These are phyloP conservation scores for Spergularia bocconei DNA, from an alignment of 148 eudicot species.

Conservation along the genomic window DNA sequence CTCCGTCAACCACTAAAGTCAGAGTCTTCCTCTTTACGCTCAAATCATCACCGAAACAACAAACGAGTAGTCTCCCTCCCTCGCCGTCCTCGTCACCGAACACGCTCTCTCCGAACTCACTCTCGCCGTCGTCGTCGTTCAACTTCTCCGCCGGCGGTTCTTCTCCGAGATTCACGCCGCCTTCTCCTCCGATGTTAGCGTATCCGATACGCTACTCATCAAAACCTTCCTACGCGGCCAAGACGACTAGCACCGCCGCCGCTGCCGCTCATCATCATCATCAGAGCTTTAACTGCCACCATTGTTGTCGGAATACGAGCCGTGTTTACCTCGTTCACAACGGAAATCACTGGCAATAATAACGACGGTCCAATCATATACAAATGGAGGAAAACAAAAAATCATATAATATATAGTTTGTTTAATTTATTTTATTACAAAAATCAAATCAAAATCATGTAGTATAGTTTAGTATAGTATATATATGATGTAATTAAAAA, in stretches of 20 bases:
- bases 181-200: conserved; percentile 11
- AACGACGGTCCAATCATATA: neutral
- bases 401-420: neutral
- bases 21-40: conserved; percentile 56
- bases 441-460: neutral
- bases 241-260: neutral
- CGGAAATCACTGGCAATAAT: conserved; percentile 71
- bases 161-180: conserved; percentile 20
- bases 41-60: conserved; percentile 21
- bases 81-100: conserved; percentile 35
- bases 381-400: conserved; percentile 2
- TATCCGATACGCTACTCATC: conserved; percentile 27
- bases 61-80: conserved; percentile 29
- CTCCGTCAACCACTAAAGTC: conserved; percentile 43
- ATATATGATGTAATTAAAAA: neutral
- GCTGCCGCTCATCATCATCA: conserved; percentile 1
- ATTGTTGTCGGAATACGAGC: conserved; percentile 33
- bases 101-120: conserved; percentile 38
- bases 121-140: conserved; percentile 25
- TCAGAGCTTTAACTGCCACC: conserved; percentile 26
- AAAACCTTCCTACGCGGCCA: conserved; percentile 28
- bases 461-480: neutral
- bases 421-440: neutral
- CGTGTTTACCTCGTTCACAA: conserved; percentile 39
- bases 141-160: conserved; percentile 22